Evolutionary conservation across 31 red algal genomes (phyloP).

Genomic region (Bonnemaisonia californica): DNA sequence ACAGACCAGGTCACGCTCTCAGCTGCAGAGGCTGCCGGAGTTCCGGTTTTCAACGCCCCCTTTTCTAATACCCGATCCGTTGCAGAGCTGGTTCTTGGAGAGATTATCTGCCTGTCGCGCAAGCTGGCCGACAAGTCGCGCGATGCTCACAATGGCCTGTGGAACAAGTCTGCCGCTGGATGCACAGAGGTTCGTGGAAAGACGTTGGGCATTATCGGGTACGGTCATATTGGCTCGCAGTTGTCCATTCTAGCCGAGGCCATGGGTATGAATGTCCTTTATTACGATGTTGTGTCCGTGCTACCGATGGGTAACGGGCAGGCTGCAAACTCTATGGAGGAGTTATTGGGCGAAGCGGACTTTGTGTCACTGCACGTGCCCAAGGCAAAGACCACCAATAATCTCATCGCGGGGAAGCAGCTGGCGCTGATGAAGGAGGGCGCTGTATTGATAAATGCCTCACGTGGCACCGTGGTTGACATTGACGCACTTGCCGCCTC

Average conservation of each 20-base stretch:
- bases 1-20: constrained; percentile 86
- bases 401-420: constrained; percentile 63
- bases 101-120: constrained; percentile 82
- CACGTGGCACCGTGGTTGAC: constrained; percentile 89
- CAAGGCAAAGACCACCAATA: constrained; percentile 69
- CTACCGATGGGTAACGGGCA: constrained; percentile 72
- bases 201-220: constrained; percentile 88
- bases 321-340: constrained; percentile 57
- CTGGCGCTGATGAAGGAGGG: constrained; percentile 82
- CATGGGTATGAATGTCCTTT: constrained; percentile 87
- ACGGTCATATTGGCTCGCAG: constrained; percentile 95
- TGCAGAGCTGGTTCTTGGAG: constrained; percentile 83
- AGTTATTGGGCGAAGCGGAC: constrained; percentile 62
- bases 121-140: constrained; percentile 65
- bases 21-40: constrained; percentile 59
- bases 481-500: constrained; percentile 71
- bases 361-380: constrained; percentile 90
- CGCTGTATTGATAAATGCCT: constrained; percentile 87
- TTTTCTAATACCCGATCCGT: constrained; percentile 92
- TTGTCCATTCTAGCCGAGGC: constrained; percentile 86
- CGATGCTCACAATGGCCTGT: constrained; percentile 61
- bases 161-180: constrained; percentile 80
- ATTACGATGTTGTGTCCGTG: constrained; percentile 87
- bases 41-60: constrained; percentile 91
- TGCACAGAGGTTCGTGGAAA: constrained; percentile 91